Percentiles rank a stretch among this genome's conserved stretches.
These are phyloP conservation scores for Aspergillus alliaceus DNA, from an alignment of 2,329 filamentous ascomycete genomes.

Conservation along the genomic window DNA sequence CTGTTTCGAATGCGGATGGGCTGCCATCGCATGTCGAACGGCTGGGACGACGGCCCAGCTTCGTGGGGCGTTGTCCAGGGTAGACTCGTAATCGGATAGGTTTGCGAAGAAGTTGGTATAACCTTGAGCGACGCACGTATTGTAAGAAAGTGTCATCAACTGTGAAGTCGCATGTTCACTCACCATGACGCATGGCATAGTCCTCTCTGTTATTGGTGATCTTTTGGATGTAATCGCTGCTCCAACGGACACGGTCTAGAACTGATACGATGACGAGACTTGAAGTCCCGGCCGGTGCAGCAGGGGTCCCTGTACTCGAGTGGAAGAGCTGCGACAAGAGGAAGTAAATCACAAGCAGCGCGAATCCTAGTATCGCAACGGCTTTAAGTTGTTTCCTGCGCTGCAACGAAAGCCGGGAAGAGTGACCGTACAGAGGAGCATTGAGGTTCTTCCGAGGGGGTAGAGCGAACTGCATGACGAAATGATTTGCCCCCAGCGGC, in stretches of 20 bases:
- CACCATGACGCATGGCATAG: slow-evolving; percentile 87
- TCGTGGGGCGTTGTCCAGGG: slow-evolving; percentile 42
- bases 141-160: neutral
- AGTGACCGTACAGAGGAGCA: slow-evolving; percentile 66
- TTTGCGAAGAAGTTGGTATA: slow-evolving; percentile 83
- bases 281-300: slow-evolving; percentile 38
- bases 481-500: slow-evolving; percentile 21
- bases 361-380: slow-evolving; percentile 55
- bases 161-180: slow-evolving; percentile 21
- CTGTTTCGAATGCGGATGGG: slow-evolving; percentile 73
- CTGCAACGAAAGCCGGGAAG: slow-evolving; percentile 37
- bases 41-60: slow-evolving; percentile 72
- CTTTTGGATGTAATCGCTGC: slow-evolving; percentile 66
- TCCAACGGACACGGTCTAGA: slow-evolving; percentile 67
- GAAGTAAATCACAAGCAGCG: slow-evolving; percentile 61
- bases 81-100: slow-evolving; percentile 66
- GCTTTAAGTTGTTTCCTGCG: slow-evolving; percentile 65
- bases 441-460: slow-evolving; percentile 81
- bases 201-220: slow-evolving; percentile 79
- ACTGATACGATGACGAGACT: slow-evolving; percentile 79
- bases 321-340: slow-evolving; percentile 52
- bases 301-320: slow-evolving; percentile 25
- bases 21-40: slow-evolving; percentile 81
- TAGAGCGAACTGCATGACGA: slow-evolving; percentile 81
- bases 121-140: slow-evolving; percentile 53